A percentile compares a stretch with the other conserved stretches of the same genome.
These are phyloP conservation scores for Ilex paraguariensis DNA, from an alignment of 305 asterid genomes.

Conservation along the genomic window DNA sequence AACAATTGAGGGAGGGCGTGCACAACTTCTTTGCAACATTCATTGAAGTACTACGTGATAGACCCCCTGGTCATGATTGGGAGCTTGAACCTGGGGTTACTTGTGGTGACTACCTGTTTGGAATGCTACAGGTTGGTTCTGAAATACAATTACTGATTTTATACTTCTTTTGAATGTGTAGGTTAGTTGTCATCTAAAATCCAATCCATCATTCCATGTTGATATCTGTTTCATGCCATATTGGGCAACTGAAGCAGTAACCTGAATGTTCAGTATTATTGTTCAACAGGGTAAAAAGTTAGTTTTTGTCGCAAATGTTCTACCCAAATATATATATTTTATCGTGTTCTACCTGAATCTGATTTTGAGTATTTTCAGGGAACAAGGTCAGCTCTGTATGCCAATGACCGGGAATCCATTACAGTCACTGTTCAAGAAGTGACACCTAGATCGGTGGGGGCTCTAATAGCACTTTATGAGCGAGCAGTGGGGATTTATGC, in stretches of 20 bases:
- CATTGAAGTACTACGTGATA: constrained; percentile 95
- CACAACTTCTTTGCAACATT: constrained; percentile 93
- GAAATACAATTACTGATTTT: background rate
- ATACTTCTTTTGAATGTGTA: too few species aligned
- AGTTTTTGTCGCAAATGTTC: too few species aligned
- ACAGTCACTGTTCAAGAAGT: constrained; percentile 97
- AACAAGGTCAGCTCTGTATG: constrained; percentile 91
- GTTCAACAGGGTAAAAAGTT: background rate
- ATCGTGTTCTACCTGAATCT: too few species aligned
- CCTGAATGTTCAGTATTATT: constrained; percentile 4
- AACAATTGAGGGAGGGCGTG: constrained; percentile 97
- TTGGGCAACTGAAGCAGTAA: too few species aligned
- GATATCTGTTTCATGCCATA: too few species aligned
- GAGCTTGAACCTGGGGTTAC: constrained; percentile 99
- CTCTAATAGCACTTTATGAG: constrained; percentile 91
- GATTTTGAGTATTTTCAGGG: constrained; percentile 44
- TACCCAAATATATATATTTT: too few species aligned
- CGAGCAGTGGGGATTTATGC: constrained; percentile 99
- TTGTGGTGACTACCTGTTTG: constrained; percentile 95
- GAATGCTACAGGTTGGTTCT: constrained; percentile 76
- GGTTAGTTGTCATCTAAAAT: too few species aligned
- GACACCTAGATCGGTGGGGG: constrained; percentile 97
- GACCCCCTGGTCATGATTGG: constrained; percentile 99
- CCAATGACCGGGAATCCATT: constrained; percentile 86
- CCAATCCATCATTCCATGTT: too few species aligned